Conservation (phyloP, 2,329 filamentous ascomycete genomes). For the Neurospora crassa region DNA sequence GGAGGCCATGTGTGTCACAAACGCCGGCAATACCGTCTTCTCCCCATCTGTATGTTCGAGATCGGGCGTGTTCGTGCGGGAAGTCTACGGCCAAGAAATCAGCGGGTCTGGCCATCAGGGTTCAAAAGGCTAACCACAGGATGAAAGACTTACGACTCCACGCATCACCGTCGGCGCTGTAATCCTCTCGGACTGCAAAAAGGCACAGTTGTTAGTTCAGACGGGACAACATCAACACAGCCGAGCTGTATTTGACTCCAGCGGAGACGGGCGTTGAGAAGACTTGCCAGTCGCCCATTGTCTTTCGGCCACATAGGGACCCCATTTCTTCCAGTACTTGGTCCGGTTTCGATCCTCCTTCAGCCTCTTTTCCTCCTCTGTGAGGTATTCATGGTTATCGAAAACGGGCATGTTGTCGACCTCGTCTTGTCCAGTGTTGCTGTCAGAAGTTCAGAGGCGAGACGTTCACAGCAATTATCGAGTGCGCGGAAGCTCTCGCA, state of each 20-base stretch:
- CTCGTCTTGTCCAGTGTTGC: neutral
- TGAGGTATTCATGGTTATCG: constrained; percentile 78
- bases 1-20: constrained; percentile 76
- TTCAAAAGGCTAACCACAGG: neutral
- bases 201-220: constrained; percentile 13
- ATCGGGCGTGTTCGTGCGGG: constrained; percentile 83
- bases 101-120: constrained; percentile 7
- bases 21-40: constrained; percentile 96
- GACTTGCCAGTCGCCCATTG: constrained; percentile 85
- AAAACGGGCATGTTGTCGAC: constrained; percentile 68
- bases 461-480: neutral
- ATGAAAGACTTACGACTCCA: constrained; percentile 70
- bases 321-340: constrained; percentile 99
- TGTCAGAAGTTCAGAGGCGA: neutral
- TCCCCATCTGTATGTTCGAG: constrained; percentile 86
- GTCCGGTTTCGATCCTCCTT: constrained; percentile 72
- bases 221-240: neutral
- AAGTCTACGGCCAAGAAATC: constrained; percentile 54
- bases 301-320: constrained; percentile 83
- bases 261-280: neutral
- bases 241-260: neutral
- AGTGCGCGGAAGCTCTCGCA: neutral
- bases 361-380: constrained; percentile 82
- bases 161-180: constrained; percentile 79
- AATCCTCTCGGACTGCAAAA: constrained; percentile 74